A percentile compares a stretch with the other conserved stretches of the same genome.
Conservation (phyloP, 2,329 filamentous ascomycete species). For the Aureobasidium sp. region DNA sequence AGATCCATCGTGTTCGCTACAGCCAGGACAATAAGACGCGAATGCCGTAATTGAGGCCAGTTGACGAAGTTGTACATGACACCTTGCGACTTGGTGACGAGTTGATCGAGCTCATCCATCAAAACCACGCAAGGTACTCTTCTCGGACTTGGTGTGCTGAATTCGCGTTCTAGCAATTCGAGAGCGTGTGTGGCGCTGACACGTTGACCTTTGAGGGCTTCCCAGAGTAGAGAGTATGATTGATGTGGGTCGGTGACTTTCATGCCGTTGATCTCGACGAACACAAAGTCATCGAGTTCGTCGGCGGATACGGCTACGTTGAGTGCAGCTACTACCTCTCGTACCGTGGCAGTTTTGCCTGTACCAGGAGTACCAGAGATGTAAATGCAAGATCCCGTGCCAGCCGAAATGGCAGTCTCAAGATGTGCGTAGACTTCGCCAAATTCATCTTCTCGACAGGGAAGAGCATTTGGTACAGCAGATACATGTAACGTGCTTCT, state of each 20-base stretch:
- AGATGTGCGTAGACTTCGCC: constrained; percentile 86
- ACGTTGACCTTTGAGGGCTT: constrained; percentile 86
- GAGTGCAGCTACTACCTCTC: constrained; percentile 83
- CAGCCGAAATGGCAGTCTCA: constrained; percentile 87
- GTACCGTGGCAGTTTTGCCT: constrained; percentile 93
- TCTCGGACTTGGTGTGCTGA: constrained; percentile 81
- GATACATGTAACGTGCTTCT: constrained; percentile 87
- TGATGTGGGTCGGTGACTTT: constrained; percentile 98
- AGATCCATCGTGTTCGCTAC: constrained; percentile 99
- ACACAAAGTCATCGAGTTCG: constrained; percentile 96
- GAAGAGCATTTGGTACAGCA: constrained; percentile 79
- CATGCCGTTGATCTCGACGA: constrained; percentile 99
- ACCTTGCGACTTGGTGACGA: constrained; percentile 97
- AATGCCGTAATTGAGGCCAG: constrained; percentile 89
- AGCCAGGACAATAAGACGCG: constrained; percentile 86
- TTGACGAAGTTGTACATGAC: constrained; percentile 99
- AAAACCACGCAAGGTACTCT: constrained; percentile 91
- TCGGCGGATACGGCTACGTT: constrained; percentile 83
- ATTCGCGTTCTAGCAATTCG: constrained; percentile 84
- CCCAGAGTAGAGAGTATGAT: constrained; percentile 91
- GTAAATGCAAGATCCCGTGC: constrained; percentile 93
- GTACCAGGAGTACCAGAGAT: constrained; percentile 98
- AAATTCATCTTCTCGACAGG: constrained; percentile 89
- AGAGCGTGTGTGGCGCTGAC: constrained; percentile 88
- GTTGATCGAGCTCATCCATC: constrained; percentile 97